Evolutionary conservation across 192 early-diverging fungal species (phyloP).

Genomic region (Gonapodya prolifera): DNA sequence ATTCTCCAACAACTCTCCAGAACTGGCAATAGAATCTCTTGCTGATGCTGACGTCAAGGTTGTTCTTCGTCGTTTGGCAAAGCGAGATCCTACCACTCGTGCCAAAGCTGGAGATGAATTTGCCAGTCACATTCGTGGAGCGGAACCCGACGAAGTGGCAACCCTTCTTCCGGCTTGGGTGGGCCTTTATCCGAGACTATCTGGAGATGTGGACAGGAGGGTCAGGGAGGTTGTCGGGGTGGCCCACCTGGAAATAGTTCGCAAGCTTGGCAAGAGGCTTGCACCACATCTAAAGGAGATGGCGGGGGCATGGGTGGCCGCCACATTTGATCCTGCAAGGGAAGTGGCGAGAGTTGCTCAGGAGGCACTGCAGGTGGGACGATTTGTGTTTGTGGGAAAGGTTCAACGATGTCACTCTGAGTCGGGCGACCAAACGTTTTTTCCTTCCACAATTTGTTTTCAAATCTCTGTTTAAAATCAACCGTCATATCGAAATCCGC

Average conservation of each 20-base stretch:
- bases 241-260: slow-evolving; percentile 55
- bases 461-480: too few relatives aligned
- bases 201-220: slow-evolving; percentile 70
- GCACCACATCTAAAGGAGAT: slow-evolving; percentile 71
- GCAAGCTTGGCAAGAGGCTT: slow-evolving; percentile 54
- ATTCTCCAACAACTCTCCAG: background rate
- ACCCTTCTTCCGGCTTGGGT: slow-evolving; percentile 27
- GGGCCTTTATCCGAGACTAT: slow-evolving; percentile 43
- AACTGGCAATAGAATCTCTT: slow-evolving; percentile 11
- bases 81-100: slow-evolving; percentile 79
- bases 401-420: background rate
- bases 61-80: slow-evolving; percentile 72
- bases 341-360: slow-evolving; percentile 57
- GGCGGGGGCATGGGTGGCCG: slow-evolving; percentile 70
- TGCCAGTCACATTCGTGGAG: slow-evolving; percentile 39
- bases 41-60: slow-evolving; percentile 49
- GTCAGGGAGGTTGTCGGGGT: slow-evolving; percentile 56
- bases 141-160: slow-evolving; percentile 20
- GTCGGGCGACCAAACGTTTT: slow-evolving; percentile 10
- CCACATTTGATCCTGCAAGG: slow-evolving; percentile 66
- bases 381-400: slow-evolving; percentile 1
- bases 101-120: slow-evolving; percentile 78
- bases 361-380: slow-evolving; percentile 50
- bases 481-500: background rate
- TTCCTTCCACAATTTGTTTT: too few relatives aligned